These are phyloP conservation scores for Fusarium globosum DNA, from an alignment of 2,329 filamentous ascomycete genomes.

Conservation along the genomic window DNA sequence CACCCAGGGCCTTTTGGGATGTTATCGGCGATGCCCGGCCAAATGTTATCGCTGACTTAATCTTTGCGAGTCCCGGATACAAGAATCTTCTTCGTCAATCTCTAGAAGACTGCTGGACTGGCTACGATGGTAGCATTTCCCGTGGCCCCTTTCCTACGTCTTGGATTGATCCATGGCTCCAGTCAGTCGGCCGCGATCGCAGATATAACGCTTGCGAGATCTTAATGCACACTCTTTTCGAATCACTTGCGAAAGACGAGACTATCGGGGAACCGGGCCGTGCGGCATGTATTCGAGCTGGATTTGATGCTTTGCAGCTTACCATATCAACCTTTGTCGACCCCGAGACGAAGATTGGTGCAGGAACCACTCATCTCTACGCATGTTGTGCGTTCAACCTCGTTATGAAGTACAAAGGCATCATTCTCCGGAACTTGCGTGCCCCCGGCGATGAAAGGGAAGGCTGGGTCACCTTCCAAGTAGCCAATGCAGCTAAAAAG, in stretches of 20 bases:
- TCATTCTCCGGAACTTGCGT: constrained; percentile 61
- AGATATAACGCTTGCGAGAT: constrained; percentile 83
- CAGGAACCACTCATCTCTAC: constrained; percentile 68
- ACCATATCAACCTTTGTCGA: constrained; percentile 68
- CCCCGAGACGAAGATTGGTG: constrained; percentile 55
- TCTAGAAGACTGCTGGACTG: constrained; percentile 57
- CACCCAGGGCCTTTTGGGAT: constrained; percentile 86
- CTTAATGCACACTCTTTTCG: constrained; percentile 80
- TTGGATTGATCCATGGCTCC: constrained; percentile 83
- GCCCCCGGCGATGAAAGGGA: constrained; percentile 43
- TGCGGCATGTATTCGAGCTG: constrained; percentile 71
- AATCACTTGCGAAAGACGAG: constrained; percentile 67
- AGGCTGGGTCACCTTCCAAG: constrained; percentile 55
- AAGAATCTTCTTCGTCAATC: constrained; percentile 71
- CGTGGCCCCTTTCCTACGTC: constrained; percentile 73
- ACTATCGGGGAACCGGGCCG: constrained; percentile 67
- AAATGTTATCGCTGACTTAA: constrained; percentile 82
- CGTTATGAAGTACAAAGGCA: constrained; percentile 69
- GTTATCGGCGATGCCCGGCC: constrained; percentile 85
- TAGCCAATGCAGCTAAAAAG: constrained; percentile 57
- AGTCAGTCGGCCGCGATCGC: constrained; percentile 79
- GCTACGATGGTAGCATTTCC: constrained; percentile 56
- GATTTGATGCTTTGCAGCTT: constrained; percentile 68
- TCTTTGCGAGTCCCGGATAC: constrained; percentile 79
- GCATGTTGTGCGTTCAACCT: constrained; percentile 74